Base-by-base conservation (phyloP, 495 filamentous ascomycete genomes). In the Penicillium ochrochloron region DNA sequence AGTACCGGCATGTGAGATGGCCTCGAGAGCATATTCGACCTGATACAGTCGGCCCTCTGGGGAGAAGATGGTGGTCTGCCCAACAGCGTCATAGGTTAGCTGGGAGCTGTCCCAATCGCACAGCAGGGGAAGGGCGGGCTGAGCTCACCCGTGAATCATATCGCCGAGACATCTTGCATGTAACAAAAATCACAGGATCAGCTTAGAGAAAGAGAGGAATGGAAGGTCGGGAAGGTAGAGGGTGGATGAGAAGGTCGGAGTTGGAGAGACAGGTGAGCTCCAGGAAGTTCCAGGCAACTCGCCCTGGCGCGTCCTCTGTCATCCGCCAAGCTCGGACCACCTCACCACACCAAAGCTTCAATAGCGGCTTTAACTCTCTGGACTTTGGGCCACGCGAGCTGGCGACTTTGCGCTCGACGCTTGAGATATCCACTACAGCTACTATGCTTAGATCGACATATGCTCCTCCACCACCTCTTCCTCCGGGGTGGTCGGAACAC, bases 11-110 rank as follows among this genome's bases (percentile, higher is more conserved):
- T 99, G 96, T 53, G 96, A 98, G 73, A 99, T 99, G 71, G 95
- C 95, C 76, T 99, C 95, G 23, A 99, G 88, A 15, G 95, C 95
- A 86, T 99, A 99, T 86, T 99, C 95, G 68, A 99, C 95, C 80
- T 99, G 95, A 79, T 99, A 99, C 57, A 99, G 86, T 70, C 95
- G 93, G 58, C 95, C 95, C 81, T 99, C 95, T 64, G 95, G 95
- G 55, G 95, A 99, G 87, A 99, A 99, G 84, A 98, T 99, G 78
- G 95, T 99, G 69, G 95, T 99, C 94, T 98, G 73, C 48, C 60
- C 63, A 71, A 50, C 61, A 65, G 63, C 71, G 78, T 85, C 74
- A 87, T 75, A 73, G 62, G 73, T 83, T 71, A 86, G 73, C 73
- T 70, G 67, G 83, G 83, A 74, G 75, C 76, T 76, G 68, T 64